phyloP scores from a whole-genome alignment of 176 grass and related monocot species.

The Carex scoparia region DNA sequence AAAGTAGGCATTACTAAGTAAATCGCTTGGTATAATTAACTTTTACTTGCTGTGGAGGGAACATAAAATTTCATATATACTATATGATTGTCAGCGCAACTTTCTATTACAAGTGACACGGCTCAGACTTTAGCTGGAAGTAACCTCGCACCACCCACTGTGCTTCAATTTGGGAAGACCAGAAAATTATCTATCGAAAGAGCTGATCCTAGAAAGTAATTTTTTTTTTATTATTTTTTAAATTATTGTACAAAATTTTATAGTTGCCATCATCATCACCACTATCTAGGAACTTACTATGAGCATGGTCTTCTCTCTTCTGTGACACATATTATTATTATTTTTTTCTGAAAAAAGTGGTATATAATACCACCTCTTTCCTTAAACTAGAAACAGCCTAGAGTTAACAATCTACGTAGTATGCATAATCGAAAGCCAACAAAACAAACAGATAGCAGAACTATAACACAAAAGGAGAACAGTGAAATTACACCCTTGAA shows the following conservation, averaged over 20 bases:
- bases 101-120: conserved; percentile 38
- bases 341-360: not conserved
- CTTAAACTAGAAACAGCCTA: not conserved
- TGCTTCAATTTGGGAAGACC: conserved; percentile 70
- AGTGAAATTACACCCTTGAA: not conserved
- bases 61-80: not conserved
- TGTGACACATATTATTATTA: not conserved
- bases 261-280: not conserved
- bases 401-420: too few species aligned
- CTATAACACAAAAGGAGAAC: not conserved
- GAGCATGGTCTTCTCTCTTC: not conserved
- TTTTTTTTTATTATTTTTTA: conserved; percentile 6
- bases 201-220: conserved; percentile 60
- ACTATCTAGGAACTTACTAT: not conserved
- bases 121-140: conserved; percentile 33
- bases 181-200: conserved; percentile 59
- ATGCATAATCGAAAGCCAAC: too few species aligned
- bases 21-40: not conserved
- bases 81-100: conserved; percentile 23
- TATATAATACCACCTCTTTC: not conserved
- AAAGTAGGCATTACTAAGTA: not conserved
- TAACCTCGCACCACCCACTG: conserved; percentile 39
- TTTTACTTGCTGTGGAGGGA: not conserved
- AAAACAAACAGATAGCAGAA: too few species aligned
- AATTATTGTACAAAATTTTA: not conserved